Base-by-base conservation (phyloP, 768 basidiomycete species). In the Lentinula sp. region DNA sequence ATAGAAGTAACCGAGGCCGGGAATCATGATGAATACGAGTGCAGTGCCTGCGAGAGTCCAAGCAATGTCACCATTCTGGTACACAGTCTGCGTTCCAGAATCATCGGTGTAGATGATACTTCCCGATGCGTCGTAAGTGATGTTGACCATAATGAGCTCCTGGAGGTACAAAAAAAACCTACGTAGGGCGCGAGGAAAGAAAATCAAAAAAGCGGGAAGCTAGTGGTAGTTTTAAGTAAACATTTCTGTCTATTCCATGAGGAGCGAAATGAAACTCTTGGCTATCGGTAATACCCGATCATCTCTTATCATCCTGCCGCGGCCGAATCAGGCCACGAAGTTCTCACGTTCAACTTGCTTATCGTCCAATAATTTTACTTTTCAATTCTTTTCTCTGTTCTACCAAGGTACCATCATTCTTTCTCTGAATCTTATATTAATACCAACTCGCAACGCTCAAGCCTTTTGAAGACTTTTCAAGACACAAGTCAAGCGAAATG, bases 1-100 rank as follows among this genome's bases (percentile, higher is more conserved):
- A 73, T 96, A 97, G 76, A 92, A 93, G 74, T 84, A 91, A 50
- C 92, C 91, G 51, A 95, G 86, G 52, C 89, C 89, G 9, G 88
- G 89, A 69, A 91, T 84, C 90, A 93, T 92, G 64, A 92, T 77
- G 80, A 82, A 93, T 39, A 93, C 92, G 63, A 94, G 79, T 31
- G 92, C 94, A 16, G 84, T 93, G 31, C 85, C 84, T 3, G 83
- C 72, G 58, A 95, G 75, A 45, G 85, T 76, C 88, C 78, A 83
- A 15, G 74, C 77, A 31, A 81, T 81, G 66, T 82, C 80, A 21
- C 82, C 82, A 28, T 75, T 64, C 67, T 80, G 80, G 68, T 81
- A 83, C 4, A 76, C 69, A 16, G 74, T 63, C 7, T 64, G 62
- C 10, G 69, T 63, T 6, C 74, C 76, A 39, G 66, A 65, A 35